Base-by-base conservation (phyloP, 2,329 filamentous ascomycete species). In the Fusarium verticillioides region DNA sequence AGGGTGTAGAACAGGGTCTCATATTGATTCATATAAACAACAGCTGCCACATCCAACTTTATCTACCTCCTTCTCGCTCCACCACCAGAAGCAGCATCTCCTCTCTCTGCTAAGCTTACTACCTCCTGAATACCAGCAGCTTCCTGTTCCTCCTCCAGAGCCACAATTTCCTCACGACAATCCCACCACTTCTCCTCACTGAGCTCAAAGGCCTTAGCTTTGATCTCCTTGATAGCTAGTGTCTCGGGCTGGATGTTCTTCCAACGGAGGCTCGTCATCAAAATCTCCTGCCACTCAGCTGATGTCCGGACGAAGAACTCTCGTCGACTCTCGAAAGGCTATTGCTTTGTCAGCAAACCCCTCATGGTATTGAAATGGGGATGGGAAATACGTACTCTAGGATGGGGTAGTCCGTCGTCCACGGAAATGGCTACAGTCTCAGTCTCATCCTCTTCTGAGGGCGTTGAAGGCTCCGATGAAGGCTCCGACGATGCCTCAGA, bases 161-260 rank as follows among this genome's bases (percentile, higher is more conserved):
- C 93, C 60, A 92, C 93, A 74, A 99, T 93, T 84, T 98, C 96
- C 84, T 99, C 96, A 77, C 96, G 89, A 80, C 93, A 95, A 86
- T 98, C 96, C 96, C 96, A 99, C 96, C 96, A 99, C 82, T 97
- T 97, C 84, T 95, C 93, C 83, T 99, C 96, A 44, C 95, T 95
- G 73, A 94, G 88, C 79, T 94, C 92, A 81, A 98, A 99, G 2
- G 95, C 96, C 80, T 91, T 91, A 78, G 95, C 93, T 82, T 97
- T 95, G 78, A 98, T 91, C 85, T 98, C 96, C 86, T 99, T 99
- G 79, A 97, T 86, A 1, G 90, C 87, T 73, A 94, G 87, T 44
- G 90, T 87, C 81, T 93, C 92, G 7, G 89, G 88, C 73, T 91
- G 88, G 49, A 90, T 85, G 39, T 89, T 89, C 81, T 91, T 91